phyloP scores from a whole-genome alignment of 2,329 filamentous ascomycete genomes.

The Periconia macrospinosa region DNA sequence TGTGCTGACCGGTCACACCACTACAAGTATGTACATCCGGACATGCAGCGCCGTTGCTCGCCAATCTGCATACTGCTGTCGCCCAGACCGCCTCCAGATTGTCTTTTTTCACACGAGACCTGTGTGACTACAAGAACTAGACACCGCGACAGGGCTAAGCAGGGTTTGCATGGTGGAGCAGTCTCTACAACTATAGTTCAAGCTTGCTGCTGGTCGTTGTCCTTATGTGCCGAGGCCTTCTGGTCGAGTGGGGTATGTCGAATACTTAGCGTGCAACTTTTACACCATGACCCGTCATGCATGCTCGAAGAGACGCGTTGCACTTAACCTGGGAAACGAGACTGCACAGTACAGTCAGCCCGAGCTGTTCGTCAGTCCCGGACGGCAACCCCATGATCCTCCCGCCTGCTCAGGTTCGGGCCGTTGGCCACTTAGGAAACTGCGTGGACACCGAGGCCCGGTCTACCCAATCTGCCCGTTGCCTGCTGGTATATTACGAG shows the following conservation, averaged over 20 bases:
- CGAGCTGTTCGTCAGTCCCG: slow-evolving; percentile 13
- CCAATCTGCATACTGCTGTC: slow-evolving; percentile 22
- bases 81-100: slow-evolving; percentile 12
- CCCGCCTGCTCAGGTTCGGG: slow-evolving; percentile 31
- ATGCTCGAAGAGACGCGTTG: slow-evolving; percentile 12
- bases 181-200: no score
- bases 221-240: no score
- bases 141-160: no score
- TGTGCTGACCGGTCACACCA: slow-evolving; percentile 31
- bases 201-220: no score
- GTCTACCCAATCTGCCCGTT: slow-evolving; percentile 3
- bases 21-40: neutral
- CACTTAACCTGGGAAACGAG: slow-evolving; percentile 17
- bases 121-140: neutral
- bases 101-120: slow-evolving; percentile 10
- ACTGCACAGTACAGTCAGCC: slow-evolving; percentile 19
- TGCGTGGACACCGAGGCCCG: slow-evolving; percentile 1
- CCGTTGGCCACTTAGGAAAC: slow-evolving; percentile 23
- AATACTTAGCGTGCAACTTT: no score
- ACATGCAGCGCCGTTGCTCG: slow-evolving; percentile 35
- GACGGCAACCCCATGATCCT: slow-evolving; percentile 19
- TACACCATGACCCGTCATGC: slow-evolving; percentile 24
- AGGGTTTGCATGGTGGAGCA: no score
- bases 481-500: slow-evolving; percentile 5
- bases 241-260: no score